phyloP scores from a whole-genome alignment of 2,329 filamentous ascomycete genomes.

The Claviceps sp. region DNA sequence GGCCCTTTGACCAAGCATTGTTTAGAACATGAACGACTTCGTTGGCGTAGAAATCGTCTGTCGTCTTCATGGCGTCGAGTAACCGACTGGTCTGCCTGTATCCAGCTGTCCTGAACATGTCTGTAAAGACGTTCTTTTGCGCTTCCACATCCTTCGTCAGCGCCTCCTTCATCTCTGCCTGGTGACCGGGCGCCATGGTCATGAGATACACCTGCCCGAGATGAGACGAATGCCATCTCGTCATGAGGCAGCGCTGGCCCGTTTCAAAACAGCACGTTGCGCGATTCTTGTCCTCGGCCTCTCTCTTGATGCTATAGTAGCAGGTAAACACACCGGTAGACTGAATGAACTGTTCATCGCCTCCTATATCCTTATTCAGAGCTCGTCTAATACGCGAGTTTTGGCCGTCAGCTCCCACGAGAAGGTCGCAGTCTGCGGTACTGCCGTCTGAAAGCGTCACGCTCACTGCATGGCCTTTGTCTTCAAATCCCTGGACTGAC shows the following conservation, averaged over 20 bases:
- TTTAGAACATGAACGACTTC: conserved; percentile 29
- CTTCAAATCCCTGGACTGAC: not conserved
- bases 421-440: conserved; percentile 6
- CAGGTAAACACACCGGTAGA: conserved; percentile 15
- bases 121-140: conserved; percentile 22
- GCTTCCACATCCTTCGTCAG: conserved; percentile 9
- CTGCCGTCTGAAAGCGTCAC: conserved; percentile 8
- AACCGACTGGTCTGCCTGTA: conserved; percentile 27
- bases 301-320: conserved; percentile 25
- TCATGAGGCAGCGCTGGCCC: conserved; percentile 22
- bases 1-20: conserved; percentile 21
- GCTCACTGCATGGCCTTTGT: conserved; percentile 4
- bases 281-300: conserved; percentile 1
- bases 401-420: conserved; percentile 10
- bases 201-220: conserved; percentile 12
- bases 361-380: conserved; percentile 3
- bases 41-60: conserved; percentile 33
- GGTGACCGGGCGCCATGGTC: conserved; percentile 11
- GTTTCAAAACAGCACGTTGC: conserved; percentile 20
- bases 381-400: conserved; percentile 7
- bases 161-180: conserved; percentile 11
- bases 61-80: conserved; percentile 18
- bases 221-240: conserved; percentile 13
- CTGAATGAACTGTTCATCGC: conserved; percentile 2
- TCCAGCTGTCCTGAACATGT: conserved; percentile 27